These are phyloP conservation scores for Plenodomus lindquistii DNA, from an alignment of 2,329 filamentous ascomycete species.

Conservation along the genomic window DNA sequence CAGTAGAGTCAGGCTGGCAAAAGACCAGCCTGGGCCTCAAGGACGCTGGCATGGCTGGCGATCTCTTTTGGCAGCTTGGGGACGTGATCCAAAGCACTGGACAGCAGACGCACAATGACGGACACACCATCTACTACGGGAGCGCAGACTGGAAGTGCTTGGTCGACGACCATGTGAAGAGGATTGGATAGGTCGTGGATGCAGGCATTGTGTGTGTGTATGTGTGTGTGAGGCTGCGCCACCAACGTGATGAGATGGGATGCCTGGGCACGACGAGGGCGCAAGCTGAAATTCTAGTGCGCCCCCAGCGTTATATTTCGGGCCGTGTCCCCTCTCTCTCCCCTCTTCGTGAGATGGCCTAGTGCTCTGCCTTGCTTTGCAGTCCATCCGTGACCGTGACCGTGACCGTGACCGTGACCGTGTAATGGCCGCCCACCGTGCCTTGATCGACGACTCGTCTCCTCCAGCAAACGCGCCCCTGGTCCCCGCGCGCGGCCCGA, in stretches of 20 bases:
- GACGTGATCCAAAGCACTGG: constrained; percentile 27
- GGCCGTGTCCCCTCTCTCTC: neutral
- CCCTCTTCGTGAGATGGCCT: neutral
- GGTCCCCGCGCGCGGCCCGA: constrained; percentile 27
- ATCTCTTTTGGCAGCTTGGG: constrained; percentile 42
- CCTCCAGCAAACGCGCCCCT: neutral
- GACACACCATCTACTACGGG: constrained; percentile 37
- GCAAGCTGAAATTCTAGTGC: too few species aligned
- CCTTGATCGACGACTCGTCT: constrained; percentile 19
- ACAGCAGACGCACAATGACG: constrained; percentile 33
- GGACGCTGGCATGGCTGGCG: constrained; percentile 34
- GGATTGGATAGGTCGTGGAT: constrained; percentile 22
- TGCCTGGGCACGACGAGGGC: neutral
- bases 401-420: neutral
- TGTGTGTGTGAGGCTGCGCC: neutral
- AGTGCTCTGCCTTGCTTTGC: neutral
- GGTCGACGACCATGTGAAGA: constrained; percentile 31
- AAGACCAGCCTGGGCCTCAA: constrained; percentile 26
- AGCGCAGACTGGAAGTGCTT: constrained; percentile 37
- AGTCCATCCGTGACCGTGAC: neutral
- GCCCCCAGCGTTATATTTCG: too few species aligned
- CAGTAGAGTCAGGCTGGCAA: constrained; percentile 37
- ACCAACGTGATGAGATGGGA: neutral
- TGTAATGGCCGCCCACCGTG: constrained; percentile 4
- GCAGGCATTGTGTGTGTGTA: too few species aligned